These are phyloP conservation scores for Falciphora oryzae DNA, from an alignment of 2,329 filamentous ascomycete genomes.

Conservation along the genomic window DNA sequence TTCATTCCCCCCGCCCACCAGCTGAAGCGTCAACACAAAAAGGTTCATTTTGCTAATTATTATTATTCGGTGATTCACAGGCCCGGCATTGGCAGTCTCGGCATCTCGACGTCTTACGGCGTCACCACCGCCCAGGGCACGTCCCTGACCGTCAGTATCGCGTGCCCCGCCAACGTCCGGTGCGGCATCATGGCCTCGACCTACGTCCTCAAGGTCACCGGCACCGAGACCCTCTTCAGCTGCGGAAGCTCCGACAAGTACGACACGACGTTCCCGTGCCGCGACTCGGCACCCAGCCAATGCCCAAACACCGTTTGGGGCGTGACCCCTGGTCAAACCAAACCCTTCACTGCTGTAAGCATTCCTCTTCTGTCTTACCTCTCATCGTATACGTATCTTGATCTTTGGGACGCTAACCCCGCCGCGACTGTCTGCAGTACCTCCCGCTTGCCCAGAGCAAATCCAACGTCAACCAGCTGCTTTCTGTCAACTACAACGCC, in stretches of 20 bases:
- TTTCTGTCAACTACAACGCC: conserved; percentile 7
- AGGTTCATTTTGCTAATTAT: too few relatives aligned
- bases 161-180: conserved; percentile 11
- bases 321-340: conserved; percentile 1
- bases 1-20: background rate
- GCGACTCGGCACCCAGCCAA: background rate
- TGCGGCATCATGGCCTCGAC: conserved; percentile 12
- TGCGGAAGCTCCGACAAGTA: conserved; percentile 2
- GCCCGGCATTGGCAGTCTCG: conserved; percentile 4
- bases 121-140: conserved; percentile 3
- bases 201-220: conserved; percentile 6
- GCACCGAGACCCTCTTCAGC: conserved; percentile 6
- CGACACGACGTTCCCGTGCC: conserved; percentile 5
- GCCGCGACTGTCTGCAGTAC: background rate
- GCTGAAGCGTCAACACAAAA: background rate
- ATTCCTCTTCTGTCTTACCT: background rate
- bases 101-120: conserved; percentile 4
- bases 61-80: background rate
- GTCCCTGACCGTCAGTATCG: conserved; percentile 3
- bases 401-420: background rate
- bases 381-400: background rate
- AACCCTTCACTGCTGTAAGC: conserved; percentile 7
- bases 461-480: conserved; percentile 7
- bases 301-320: conserved; percentile 6
- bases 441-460: conserved; percentile 5